Percentiles rank a stretch among this genome's conserved stretches.
phyloP scores from a whole-genome alignment of 2,329 filamentous ascomycete genomes.

The Phaeosphaeria sp. region DNA sequence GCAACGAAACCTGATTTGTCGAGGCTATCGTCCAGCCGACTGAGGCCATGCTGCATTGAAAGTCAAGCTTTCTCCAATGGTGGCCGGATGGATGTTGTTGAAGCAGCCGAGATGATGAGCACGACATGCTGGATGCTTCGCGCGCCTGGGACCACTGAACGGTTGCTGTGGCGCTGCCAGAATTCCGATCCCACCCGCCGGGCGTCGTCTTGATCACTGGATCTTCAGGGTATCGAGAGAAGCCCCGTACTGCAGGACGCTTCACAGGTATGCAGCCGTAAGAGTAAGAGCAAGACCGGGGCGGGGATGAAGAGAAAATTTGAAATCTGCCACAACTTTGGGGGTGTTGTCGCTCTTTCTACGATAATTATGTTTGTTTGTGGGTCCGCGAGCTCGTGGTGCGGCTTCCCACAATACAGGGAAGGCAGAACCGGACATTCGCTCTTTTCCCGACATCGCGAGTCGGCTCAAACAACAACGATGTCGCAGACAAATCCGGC shows the following conservation, averaged over 20 bases:
- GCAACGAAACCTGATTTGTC: conserved; percentile 24
- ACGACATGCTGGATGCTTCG: conserved; percentile 30
- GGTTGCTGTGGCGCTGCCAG: no score
- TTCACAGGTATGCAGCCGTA: no score
- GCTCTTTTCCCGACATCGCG: no score
- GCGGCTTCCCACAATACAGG: neutral
- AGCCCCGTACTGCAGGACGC: no score
- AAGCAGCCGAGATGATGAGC: conserved; percentile 25
- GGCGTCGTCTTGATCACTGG: no score
- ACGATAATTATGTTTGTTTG: neutral
- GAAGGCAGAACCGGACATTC: neutral
- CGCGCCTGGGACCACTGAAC: conserved; percentile 31
- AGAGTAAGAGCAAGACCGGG: no score
- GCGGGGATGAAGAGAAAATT: no score
- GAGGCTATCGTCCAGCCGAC: conserved; percentile 18
- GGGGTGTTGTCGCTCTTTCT: neutral
- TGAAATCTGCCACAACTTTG: no score
- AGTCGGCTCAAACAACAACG: neutral
- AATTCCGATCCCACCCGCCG: no score
- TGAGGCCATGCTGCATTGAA: conserved; percentile 32
- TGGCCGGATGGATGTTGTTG: conserved; percentile 10
- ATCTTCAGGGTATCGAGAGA: no score
- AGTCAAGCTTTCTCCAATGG: conserved; percentile 11
- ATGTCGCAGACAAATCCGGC: no score
- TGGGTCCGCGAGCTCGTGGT: neutral